A percentile compares a stretch with the other conserved stretches of the same genome.
phyloP scores from a whole-genome alignment of 768 basidiomycete species.

The Russula emetica region DNA sequence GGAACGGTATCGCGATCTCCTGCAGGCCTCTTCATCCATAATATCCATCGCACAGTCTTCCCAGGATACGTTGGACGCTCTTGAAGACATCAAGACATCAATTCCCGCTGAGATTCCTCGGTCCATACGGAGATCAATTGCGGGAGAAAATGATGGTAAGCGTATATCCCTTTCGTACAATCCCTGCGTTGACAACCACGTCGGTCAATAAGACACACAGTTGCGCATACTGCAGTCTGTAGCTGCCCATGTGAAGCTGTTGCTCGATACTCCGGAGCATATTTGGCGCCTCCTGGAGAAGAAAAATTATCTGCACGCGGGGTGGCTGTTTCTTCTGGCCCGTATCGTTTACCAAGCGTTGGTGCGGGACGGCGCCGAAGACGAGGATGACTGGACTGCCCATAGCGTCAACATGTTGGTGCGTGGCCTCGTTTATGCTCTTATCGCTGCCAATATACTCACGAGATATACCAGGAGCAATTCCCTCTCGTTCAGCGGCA shows the following conservation, averaged over 20 bases:
- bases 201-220: constrained; percentile 50
- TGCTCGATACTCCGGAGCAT: constrained; percentile 88
- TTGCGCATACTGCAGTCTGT: constrained; percentile 65
- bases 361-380: constrained; percentile 57
- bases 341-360: constrained; percentile 80
- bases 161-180: not conserved
- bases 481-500: constrained; percentile 88
- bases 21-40: constrained; percentile 83
- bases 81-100: constrained; percentile 57
- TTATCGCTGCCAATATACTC: not conserved
- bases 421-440: constrained; percentile 28
- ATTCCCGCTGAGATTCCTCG: constrained; percentile 37
- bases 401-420: constrained; percentile 64
- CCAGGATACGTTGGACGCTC: constrained; percentile 53
- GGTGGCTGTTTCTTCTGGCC: constrained; percentile 83
- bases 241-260: constrained; percentile 86
- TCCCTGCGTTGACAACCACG: constrained; percentile 4
- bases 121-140: constrained; percentile 4
- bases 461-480: constrained; percentile 52
- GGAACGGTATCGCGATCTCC: constrained; percentile 83
- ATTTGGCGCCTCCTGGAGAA: constrained; percentile 83
- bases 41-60: constrained; percentile 71
- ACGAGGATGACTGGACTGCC: constrained; percentile 56
- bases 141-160: constrained; percentile 26
- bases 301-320: constrained; percentile 74